Conservation (phyloP, 441 rosid species). For the Biscutella auriculata region DNA sequence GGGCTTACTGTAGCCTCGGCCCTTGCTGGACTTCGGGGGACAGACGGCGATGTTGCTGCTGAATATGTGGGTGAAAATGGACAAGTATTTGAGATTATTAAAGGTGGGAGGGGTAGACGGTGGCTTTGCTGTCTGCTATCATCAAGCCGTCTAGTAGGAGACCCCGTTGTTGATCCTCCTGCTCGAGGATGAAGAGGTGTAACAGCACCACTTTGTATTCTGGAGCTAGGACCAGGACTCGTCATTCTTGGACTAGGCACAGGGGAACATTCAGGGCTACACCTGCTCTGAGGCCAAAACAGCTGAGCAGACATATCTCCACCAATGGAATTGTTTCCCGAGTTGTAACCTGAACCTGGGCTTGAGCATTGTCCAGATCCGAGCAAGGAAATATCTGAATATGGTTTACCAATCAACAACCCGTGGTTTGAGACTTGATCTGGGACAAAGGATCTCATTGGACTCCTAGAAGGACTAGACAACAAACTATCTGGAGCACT, state of each 20-base stretch:
- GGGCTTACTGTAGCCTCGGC: slow-evolving; percentile 61
- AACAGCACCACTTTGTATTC: slow-evolving; percentile 85
- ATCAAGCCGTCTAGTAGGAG: slow-evolving; percentile 51
- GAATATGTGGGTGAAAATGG: slow-evolving; percentile 68
- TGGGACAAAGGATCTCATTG: slow-evolving; percentile 53
- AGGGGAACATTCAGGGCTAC: slow-evolving; percentile 96
- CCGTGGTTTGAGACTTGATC: slow-evolving; percentile 58
- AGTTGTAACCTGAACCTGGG: slow-evolving; percentile 90
- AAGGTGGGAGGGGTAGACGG: slow-evolving; percentile 73
- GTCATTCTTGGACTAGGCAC: slow-evolving; percentile 90
- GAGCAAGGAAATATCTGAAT: slow-evolving; percentile 41
- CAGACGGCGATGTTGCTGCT: slow-evolving; percentile 67
- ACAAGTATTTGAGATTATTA: slow-evolving; percentile 49
- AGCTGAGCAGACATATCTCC: slow-evolving; percentile 82
- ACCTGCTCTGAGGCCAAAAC: slow-evolving; percentile 83
- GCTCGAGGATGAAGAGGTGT: slow-evolving; percentile 79
- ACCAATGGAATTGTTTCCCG: slow-evolving; percentile 88
- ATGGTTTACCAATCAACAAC: slow-evolving; percentile 43
- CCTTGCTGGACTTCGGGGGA: slow-evolving; percentile 77
- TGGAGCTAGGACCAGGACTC: slow-evolving; percentile 88
- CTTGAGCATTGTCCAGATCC: slow-evolving; percentile 93
- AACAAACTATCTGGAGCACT: slow-evolving; percentile 88
- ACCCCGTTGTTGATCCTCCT: slow-evolving; percentile 48
- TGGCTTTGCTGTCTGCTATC: slow-evolving; percentile 68
- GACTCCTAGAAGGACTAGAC: slow-evolving; percentile 99